Conservation (phyloP, 169 alveolate species). For the Babesia bigemina region DNA sequence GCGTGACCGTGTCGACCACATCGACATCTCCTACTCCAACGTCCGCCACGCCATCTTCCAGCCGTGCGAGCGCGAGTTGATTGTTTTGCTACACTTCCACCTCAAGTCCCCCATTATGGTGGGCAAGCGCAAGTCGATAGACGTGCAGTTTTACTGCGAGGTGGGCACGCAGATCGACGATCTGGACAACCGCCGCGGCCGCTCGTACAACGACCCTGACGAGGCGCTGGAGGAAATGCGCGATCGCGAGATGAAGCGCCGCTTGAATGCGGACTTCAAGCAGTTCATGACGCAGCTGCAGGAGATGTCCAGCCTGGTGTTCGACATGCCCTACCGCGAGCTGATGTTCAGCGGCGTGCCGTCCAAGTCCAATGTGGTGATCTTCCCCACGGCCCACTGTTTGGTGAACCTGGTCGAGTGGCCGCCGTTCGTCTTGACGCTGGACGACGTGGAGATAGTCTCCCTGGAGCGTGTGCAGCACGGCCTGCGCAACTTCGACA, state of each 20-base stretch:
- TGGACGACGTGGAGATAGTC: conserved; percentile 94
- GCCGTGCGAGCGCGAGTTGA: conserved; percentile 95
- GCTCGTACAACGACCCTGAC: conserved; percentile 91
- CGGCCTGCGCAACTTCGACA: conserved; percentile 95
- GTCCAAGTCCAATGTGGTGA: conserved; percentile 90
- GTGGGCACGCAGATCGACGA: conserved; percentile 96
- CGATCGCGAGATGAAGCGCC: conserved; percentile 90
- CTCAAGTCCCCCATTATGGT: conserved; percentile 91
- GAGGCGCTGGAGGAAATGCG: conserved; percentile 95
- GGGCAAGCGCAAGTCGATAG: conserved; percentile 92
- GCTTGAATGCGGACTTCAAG: conserved; percentile 90
- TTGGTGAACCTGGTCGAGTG: conserved; percentile 92
- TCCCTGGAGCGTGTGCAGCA: conserved; percentile 96
- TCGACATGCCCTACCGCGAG: conserved; percentile 85
- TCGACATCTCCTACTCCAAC: conserved; percentile 92
- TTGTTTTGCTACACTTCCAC: conserved; percentile 93
- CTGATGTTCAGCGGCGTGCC: conserved; percentile 95
- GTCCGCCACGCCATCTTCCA: conserved; percentile 95
- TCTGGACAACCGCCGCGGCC: conserved; percentile 89
- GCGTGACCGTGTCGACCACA: conserved; percentile 78
- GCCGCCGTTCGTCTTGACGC: conserved; percentile 95
- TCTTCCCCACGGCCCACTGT: conserved; percentile 94
- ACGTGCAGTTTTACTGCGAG: conserved; percentile 95
- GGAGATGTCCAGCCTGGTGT: conserved; percentile 67
- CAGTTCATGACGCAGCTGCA: conserved; percentile 81